Conservation (phyloP, 2,329 filamentous ascomycete genomes). For the Fusarium buharicum region DNA sequence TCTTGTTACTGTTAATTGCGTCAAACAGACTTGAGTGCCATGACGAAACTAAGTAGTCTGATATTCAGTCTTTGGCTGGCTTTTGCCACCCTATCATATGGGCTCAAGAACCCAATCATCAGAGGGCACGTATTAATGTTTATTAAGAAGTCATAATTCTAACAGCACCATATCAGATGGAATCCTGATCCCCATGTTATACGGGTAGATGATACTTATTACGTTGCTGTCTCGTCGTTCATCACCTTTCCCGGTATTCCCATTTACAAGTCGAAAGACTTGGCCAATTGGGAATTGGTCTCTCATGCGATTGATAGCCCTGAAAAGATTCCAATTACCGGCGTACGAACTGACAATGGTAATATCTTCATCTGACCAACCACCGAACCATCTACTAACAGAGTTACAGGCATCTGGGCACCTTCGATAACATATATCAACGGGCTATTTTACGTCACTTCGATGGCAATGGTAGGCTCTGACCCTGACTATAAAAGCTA, state of each 20-base stretch:
- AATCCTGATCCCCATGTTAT: constrained; percentile 36
- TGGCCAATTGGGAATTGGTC: constrained; percentile 34
- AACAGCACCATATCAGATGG: constrained; percentile 2
- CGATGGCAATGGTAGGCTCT: constrained; percentile 14
- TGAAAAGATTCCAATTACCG: constrained; percentile 1
- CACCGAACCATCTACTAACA: background rate
- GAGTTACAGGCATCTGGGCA: constrained; percentile 12
- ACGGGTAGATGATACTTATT: constrained; percentile 27
- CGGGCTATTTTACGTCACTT: constrained; percentile 14
- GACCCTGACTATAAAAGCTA: constrained; percentile 11
- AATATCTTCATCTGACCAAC: background rate
- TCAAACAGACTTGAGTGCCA: background rate
- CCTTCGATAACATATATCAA: constrained; percentile 16
- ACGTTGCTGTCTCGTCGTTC: constrained; percentile 35
- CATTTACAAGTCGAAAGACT: constrained; percentile 30
- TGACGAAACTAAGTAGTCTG: background rate
- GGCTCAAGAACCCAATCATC: constrained; percentile 6
- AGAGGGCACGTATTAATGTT: background rate
- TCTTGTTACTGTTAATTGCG: too few relatives aligned
- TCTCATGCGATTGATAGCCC: constrained; percentile 16
- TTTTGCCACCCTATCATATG: background rate
- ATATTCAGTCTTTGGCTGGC: background rate
- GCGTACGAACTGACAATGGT: constrained; percentile 10
- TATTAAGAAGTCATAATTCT: background rate
- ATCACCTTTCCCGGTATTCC: constrained; percentile 35